These are phyloP conservation scores for Ophiocordyceps australis DNA, from an alignment of 2,329 filamentous ascomycete species.

Conservation along the genomic window DNA sequence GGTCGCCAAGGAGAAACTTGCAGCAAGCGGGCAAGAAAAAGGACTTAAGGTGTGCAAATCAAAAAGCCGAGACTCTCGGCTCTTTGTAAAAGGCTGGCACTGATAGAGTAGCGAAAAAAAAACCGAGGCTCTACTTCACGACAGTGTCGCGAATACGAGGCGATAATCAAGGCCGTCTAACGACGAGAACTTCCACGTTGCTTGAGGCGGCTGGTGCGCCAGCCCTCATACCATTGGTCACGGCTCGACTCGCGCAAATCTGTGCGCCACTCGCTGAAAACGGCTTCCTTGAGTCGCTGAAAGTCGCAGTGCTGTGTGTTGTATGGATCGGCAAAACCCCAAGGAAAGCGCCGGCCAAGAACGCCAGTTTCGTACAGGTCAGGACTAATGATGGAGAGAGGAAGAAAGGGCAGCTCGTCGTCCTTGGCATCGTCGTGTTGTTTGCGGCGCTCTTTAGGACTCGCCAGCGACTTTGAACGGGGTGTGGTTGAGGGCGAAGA, in stretches of 20 bases:
- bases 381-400: constrained; percentile 84
- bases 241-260: constrained; percentile 82
- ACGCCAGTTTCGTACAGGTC: constrained; percentile 72
- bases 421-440: constrained; percentile 25
- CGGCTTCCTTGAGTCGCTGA: constrained; percentile 69
- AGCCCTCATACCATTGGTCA: constrained; percentile 89
- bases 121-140: no score
- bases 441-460: constrained; percentile 23
- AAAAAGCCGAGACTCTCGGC: no score
- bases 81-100: no score
- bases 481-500: constrained; percentile 16
- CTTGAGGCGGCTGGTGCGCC: constrained; percentile 60
- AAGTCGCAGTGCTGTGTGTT: constrained; percentile 90
- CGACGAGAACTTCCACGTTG: no score
- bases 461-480: constrained; percentile 26
- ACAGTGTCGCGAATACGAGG: no score
- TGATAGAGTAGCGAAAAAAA: no score
- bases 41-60: no score
- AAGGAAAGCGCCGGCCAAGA: constrained; percentile 78
- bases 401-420: constrained; percentile 51
- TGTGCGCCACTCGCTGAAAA: constrained; percentile 84
- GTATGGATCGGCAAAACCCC: constrained; percentile 93
- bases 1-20: no score
- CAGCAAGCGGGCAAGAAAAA: constrained; percentile 2
- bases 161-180: constrained; percentile 21